These are phyloP conservation scores for Aspergillus haitiensis DNA, from an alignment of 495 filamentous ascomycete species.

Conservation along the genomic window DNA sequence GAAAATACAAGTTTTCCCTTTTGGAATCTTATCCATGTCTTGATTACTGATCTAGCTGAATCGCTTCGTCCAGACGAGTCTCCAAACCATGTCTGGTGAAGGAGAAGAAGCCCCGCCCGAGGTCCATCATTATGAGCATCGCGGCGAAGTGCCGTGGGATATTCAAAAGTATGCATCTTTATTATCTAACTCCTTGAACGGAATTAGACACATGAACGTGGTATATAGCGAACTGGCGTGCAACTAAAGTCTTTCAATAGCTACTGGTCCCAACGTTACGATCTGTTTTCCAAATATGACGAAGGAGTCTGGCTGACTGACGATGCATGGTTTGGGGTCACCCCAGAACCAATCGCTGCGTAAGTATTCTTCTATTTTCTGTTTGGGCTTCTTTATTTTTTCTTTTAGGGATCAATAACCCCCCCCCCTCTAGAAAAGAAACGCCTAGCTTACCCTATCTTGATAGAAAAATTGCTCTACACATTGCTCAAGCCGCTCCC, in stretches of 20 bases:
- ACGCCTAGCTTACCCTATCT: background rate
- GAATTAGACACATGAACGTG: background rate
- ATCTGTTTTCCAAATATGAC: constrained; percentile 78
- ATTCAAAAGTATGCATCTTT: constrained; percentile 64
- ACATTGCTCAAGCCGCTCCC: constrained; percentile 59
- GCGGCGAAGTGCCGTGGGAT: constrained; percentile 68
- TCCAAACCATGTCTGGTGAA: constrained; percentile 33
- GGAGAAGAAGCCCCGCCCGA: constrained; percentile 41
- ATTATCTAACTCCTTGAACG: background rate
- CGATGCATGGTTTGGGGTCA: constrained; percentile 94
- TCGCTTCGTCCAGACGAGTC: constrained; percentile 18
- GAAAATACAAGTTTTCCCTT: background rate
- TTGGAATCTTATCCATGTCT: constrained; percentile 20
- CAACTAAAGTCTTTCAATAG: constrained; percentile 43
- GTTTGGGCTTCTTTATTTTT: too few relatives aligned
- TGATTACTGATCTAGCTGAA: constrained; percentile 10
- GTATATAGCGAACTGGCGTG: background rate
- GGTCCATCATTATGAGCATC: constrained; percentile 62
- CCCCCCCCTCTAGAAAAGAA: too few relatives aligned
- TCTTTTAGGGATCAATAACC: background rate
- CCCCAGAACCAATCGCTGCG: constrained; percentile 86
- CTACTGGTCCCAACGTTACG: constrained; percentile 86
- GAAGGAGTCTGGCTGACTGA: constrained; percentile 87
- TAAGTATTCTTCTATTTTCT: constrained; percentile 37
- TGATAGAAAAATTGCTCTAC: constrained; percentile 71